These are phyloP conservation scores for Aspergillus flavus DNA, from an alignment of 2,329 filamentous ascomycete genomes.

Conservation along the genomic window DNA sequence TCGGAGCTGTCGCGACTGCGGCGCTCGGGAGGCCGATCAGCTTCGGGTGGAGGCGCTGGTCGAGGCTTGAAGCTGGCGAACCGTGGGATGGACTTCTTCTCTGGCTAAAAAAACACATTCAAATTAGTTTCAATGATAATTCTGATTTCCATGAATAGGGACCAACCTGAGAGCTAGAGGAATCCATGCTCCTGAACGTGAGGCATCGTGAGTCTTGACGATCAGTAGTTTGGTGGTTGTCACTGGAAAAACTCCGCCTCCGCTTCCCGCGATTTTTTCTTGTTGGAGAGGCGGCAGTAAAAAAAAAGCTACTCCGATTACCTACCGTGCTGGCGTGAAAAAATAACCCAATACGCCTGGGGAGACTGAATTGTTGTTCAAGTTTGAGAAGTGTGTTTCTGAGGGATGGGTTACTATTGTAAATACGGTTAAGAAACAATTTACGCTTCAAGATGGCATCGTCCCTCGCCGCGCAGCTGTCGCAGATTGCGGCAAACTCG, in stretches of 20 bases:
- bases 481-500: conserved; percentile 85
- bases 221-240: conserved; percentile 1
- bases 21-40: conserved; percentile 24
- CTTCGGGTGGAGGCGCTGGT: conserved; percentile 24
- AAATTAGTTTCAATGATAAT: background rate
- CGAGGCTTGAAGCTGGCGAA: conserved; percentile 74
- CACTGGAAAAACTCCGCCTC: conserved; percentile 31
- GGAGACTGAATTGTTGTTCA: conserved; percentile 1
- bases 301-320: conserved; percentile 37
- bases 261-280: conserved; percentile 25
- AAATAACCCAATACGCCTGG: background rate
- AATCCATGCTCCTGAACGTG: conserved; percentile 39
- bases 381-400: conserved; percentile 8
- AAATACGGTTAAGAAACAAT: conserved; percentile 18
- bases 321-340: background rate
- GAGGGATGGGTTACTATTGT: conserved; percentile 25
- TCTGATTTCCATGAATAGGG: background rate
- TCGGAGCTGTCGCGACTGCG: conserved; percentile 22
- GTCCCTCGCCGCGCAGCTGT: conserved; percentile 89
- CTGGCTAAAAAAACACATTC: conserved; percentile 22
- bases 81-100: conserved; percentile 60
- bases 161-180: conserved; percentile 37
- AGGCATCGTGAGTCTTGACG: conserved; percentile 15
- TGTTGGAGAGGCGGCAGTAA: conserved; percentile 24
- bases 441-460: conserved; percentile 66